Percentiles rank a stretch among this genome's conserved stretches.
Evolutionary conservation across 2,329 filamentous ascomycete species (phyloP).

Genomic region (Sarocladiaceae sp.): DNA sequence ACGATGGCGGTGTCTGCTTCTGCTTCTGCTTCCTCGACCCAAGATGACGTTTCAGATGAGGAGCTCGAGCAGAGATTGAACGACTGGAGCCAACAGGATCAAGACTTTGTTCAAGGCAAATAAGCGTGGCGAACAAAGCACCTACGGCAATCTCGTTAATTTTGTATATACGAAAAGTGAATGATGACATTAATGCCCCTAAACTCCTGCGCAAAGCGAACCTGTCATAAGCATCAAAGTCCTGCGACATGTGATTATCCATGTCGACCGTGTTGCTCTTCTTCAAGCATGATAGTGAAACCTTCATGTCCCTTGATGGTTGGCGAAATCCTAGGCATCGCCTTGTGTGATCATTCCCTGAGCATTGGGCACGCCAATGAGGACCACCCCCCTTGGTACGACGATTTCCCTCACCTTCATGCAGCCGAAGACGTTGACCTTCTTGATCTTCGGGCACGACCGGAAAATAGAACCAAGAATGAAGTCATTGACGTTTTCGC

Average conservation of each 20-base stretch:
- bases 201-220: too few relatives aligned
- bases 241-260: too few relatives aligned
- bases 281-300: too few relatives aligned
- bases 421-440: constrained; percentile 58
- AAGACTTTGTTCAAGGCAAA: constrained; percentile 4
- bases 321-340: constrained; percentile 3
- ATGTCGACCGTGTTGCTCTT: too few relatives aligned
- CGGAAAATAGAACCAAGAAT: constrained; percentile 59
- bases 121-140: background rate
- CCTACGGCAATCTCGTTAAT: background rate
- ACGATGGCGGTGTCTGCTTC: constrained; percentile 13
- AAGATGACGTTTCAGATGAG: constrained; percentile 22
- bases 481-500: constrained; percentile 59
- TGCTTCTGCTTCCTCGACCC: constrained; percentile 4
- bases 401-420: constrained; percentile 52
- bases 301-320: too few relatives aligned
- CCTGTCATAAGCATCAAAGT: too few relatives aligned
- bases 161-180: constrained; percentile 1
- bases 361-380: constrained; percentile 54
- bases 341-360: constrained; percentile 55
- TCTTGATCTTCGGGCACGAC: constrained; percentile 52
- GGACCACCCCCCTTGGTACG: constrained; percentile 48
- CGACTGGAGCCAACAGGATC: constrained; percentile 27
- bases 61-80: constrained; percentile 33
- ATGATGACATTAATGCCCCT: background rate